phyloP scores from a whole-genome alignment of 495 filamentous ascomycete genomes.

The Letharia lupina region DNA sequence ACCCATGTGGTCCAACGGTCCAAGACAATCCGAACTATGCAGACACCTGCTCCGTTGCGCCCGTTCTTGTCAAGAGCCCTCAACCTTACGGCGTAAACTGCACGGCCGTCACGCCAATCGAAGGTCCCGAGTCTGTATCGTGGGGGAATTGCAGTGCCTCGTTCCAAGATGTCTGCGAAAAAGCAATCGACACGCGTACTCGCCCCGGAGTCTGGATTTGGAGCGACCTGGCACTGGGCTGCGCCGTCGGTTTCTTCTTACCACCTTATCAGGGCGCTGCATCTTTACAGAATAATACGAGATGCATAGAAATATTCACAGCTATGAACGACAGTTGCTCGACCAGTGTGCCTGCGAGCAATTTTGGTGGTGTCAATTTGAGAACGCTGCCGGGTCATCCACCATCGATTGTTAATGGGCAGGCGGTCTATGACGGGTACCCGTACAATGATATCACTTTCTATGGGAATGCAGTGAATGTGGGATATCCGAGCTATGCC shows the following conservation, averaged over 20 bases:
- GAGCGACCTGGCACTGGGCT: not conserved
- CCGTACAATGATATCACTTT: not conserved
- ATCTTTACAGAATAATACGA: not conserved
- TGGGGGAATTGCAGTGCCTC: conserved; percentile 1
- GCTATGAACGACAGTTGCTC: conserved; percentile 2
- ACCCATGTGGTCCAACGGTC: not conserved
- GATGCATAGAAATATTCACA: conserved; percentile 4
- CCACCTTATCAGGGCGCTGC: not conserved
- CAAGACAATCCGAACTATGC: conserved; percentile 2
- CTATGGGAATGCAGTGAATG: not conserved
- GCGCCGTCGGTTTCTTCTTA: conserved; percentile 6
- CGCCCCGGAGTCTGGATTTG: not conserved
- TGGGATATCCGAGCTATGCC: conserved; percentile 6
- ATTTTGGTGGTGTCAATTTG: not conserved
- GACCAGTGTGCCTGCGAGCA: not conserved
- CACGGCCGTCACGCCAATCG: not conserved
- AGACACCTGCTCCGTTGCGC: conserved; percentile 1
- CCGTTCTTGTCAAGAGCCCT: not conserved
- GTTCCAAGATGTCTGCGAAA: not conserved
- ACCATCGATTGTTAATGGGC: not conserved
- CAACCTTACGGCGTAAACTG: conserved; percentile 5
- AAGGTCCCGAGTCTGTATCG: not conserved
- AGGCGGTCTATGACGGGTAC: not conserved
- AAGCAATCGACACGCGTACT: not conserved
- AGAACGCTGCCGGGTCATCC: not conserved